phyloP scores from a whole-genome alignment of 78 protist genomes.

The Tieghemostelium lacteum region DNA sequence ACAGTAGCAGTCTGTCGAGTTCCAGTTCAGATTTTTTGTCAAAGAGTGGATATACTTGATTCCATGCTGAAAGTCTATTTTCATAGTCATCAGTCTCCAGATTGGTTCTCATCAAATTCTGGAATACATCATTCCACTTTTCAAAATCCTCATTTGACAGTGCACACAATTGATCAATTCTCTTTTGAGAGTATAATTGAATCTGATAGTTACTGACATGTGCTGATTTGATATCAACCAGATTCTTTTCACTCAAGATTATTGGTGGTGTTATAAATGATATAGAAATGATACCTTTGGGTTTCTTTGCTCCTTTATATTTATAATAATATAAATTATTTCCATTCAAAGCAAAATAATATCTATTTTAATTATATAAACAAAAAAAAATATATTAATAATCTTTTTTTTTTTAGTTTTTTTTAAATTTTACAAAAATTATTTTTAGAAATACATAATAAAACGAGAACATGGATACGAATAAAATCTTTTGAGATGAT shows the following conservation, averaged over 20 bases:
- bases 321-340: slow-evolving; percentile 57
- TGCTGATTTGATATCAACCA: slow-evolving; percentile 57
- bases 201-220: slow-evolving; percentile 33
- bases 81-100: slow-evolving; percentile 15
- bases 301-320: slow-evolving; percentile 32
- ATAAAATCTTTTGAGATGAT: too few relatives aligned
- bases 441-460: too few relatives aligned
- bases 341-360: slow-evolving; percentile 64
- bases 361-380: too few relatives aligned
- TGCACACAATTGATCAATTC: slow-evolving; percentile 69
- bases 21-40: slow-evolving; percentile 63
- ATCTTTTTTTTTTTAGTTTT: too few relatives aligned
- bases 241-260: slow-evolving; percentile 39
- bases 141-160: slow-evolving; percentile 56
- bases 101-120: slow-evolving; percentile 21
- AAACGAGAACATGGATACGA: too few relatives aligned
- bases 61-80: slow-evolving; percentile 33
- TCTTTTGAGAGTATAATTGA: slow-evolving; percentile 40
- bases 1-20: slow-evolving; percentile 29
- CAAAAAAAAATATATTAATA: too few relatives aligned
- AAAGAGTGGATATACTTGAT: slow-evolving; percentile 30
- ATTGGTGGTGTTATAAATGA: slow-evolving; percentile 72
- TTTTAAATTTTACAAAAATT: too few relatives aligned
- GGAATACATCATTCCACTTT: slow-evolving; percentile 38
- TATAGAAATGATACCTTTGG: slow-evolving; percentile 66